These are phyloP conservation scores for Ustilago crameri DNA, from an alignment of 1,284 basidiomycete species.

Conservation along the genomic window DNA sequence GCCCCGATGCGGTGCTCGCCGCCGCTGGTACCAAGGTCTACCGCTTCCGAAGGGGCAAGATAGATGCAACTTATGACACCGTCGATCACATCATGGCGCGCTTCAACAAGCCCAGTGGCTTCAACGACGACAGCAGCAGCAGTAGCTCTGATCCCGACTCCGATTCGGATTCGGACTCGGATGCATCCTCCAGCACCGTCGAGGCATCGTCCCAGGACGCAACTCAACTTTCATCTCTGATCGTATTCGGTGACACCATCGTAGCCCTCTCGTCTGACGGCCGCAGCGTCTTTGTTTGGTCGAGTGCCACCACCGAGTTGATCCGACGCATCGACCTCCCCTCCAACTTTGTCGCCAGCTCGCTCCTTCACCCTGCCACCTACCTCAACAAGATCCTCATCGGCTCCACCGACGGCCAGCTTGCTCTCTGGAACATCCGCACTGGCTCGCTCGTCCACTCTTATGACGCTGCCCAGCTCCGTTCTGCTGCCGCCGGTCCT, in stretches of 20 bases:
- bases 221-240: conserved; percentile 44
- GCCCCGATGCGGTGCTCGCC: conserved; percentile 86
- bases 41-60: conserved; percentile 87
- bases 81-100: conserved; percentile 38
- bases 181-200: conserved; percentile 10
- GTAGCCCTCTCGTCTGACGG: conserved; percentile 77
- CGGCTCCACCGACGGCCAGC: conserved; percentile 80
- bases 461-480: conserved; percentile 62
- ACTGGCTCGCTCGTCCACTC: conserved; percentile 71
- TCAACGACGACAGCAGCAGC: conserved; percentile 6
- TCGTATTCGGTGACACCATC: conserved; percentile 65
- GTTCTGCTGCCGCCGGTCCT: conserved; percentile 19
- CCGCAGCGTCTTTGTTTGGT: conserved; percentile 82
- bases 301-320: conserved; percentile 64
- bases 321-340: conserved; percentile 43
- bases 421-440: conserved; percentile 95
- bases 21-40: conserved; percentile 78
- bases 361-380: conserved; percentile 90
- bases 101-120: conserved; percentile 28
- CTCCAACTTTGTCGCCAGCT: conserved; percentile 79
- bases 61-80: conserved; percentile 72
- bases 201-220: conserved; percentile 13
- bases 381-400: conserved; percentile 96
- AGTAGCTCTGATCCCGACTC: conserved; percentile 17
- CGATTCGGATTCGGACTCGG: conserved; percentile 24